These are phyloP conservation scores for Nicotiana sylvestris DNA, from an alignment of 257 asterid species.

Conservation along the genomic window DNA sequence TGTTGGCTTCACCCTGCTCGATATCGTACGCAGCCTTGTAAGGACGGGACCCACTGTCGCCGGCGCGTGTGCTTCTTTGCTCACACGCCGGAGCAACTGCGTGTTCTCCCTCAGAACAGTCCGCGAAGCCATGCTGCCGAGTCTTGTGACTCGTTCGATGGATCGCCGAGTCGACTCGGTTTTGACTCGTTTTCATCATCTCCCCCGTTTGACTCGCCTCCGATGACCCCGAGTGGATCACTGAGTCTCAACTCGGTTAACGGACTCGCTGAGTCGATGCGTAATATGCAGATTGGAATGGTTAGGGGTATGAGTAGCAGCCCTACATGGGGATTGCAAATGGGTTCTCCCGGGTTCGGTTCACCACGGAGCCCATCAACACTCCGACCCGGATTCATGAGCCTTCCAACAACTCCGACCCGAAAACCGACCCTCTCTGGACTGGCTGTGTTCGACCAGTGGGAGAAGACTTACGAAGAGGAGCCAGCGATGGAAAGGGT, in stretches of 20 bases:
- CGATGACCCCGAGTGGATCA: slow-evolving; percentile 45
- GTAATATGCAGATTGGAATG: slow-evolving; percentile 50
- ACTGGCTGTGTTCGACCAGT: slow-evolving; percentile 33
- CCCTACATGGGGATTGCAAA: slow-evolving; percentile 48
- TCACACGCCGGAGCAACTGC: slow-evolving; percentile 75
- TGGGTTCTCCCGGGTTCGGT: slow-evolving; percentile 35
- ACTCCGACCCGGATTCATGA: slow-evolving; percentile 41
- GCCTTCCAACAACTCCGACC: slow-evolving; percentile 62
- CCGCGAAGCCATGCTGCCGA: background rate
- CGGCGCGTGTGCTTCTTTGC: slow-evolving; percentile 91
- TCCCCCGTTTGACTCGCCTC: slow-evolving; percentile 52
- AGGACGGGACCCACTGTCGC: slow-evolving; percentile 79
- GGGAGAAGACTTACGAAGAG: slow-evolving; percentile 45
- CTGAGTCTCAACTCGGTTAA: slow-evolving; percentile 37
- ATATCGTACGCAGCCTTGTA: slow-evolving; percentile 88
- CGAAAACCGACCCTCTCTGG: slow-evolving; percentile 33
- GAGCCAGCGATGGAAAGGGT: slow-evolving; percentile 82
- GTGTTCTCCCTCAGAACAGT: slow-evolving; percentile 39
- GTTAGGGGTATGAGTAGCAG: slow-evolving; percentile 39
- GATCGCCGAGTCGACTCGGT: slow-evolving; percentile 28
- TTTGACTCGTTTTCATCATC: slow-evolving; percentile 50
- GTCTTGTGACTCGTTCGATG: slow-evolving; percentile 30
- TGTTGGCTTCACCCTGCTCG: slow-evolving; percentile 94
- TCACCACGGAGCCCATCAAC: slow-evolving; percentile 55
- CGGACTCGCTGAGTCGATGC: slow-evolving; percentile 56